Percentiles rank a stretch among this genome's conserved stretches.
These are phyloP conservation scores for Cystobasidium tubakii DNA, from an alignment of 768 basidiomycete species.

Conservation along the genomic window DNA sequence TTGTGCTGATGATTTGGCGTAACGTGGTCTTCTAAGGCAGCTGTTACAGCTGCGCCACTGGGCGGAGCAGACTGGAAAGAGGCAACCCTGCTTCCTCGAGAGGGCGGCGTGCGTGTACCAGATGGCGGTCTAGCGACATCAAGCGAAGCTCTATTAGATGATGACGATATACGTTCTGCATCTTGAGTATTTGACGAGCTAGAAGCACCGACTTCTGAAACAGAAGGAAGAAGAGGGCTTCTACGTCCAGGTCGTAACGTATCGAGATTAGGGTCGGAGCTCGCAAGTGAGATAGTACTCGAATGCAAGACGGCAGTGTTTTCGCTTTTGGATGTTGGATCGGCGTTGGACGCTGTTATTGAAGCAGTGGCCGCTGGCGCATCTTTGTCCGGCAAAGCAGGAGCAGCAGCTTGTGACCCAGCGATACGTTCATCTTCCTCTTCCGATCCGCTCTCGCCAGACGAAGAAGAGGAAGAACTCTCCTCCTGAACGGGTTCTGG, in stretches of 20 bases:
- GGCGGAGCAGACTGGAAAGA: neutral
- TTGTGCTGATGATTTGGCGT: neutral
- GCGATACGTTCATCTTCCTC: constrained; percentile 18
- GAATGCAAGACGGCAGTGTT: constrained; percentile 6
- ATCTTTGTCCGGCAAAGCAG: neutral
- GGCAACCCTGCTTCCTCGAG: constrained; percentile 9
- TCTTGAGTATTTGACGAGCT: neutral
- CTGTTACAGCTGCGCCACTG: neutral
- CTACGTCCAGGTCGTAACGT: constrained; percentile 32
- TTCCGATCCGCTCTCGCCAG: constrained; percentile 20
- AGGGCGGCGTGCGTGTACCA: constrained; percentile 8
- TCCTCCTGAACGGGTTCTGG: constrained; percentile 20
- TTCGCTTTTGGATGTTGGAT: neutral
- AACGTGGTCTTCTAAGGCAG: constrained; percentile 1
- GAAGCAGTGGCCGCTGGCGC: neutral
- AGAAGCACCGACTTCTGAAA: neutral
- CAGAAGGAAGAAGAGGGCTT: constrained; percentile 16
- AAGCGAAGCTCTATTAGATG: neutral
- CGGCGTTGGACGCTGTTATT: neutral
- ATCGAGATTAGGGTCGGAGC: constrained; percentile 18
- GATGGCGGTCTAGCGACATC: constrained; percentile 16
- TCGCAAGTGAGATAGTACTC: neutral
- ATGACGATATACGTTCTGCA: neutral
- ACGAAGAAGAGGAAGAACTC: neutral
- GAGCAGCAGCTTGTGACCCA: neutral